Evolutionary conservation across 1,284 basidiomycete species (phyloP).

Genomic region (Gymnopus androsaceus): DNA sequence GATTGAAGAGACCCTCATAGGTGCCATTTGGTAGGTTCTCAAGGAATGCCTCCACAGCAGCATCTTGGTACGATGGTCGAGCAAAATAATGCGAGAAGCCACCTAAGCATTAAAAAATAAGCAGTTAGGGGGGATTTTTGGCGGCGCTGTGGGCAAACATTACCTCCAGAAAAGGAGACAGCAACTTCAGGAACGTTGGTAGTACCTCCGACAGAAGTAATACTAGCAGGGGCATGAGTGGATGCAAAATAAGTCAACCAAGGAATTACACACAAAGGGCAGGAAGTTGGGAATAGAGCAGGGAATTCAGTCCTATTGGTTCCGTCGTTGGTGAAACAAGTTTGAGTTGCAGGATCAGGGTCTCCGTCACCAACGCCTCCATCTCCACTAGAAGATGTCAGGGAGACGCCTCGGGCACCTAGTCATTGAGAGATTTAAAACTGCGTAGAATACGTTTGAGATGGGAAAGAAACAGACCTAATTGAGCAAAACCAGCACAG

Average conservation of each 20-base stretch:
- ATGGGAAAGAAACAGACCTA: constrained; percentile 6
- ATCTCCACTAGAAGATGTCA: constrained; percentile 23
- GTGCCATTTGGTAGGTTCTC: constrained; percentile 45
- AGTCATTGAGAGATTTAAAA: background rate
- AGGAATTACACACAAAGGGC: constrained; percentile 35
- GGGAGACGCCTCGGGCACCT: constrained; percentile 27
- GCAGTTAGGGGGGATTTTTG: background rate
- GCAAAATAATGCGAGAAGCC: constrained; percentile 40
- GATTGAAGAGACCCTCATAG: constrained; percentile 55
- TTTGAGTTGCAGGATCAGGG: constrained; percentile 14
- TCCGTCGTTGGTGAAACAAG: constrained; percentile 30
- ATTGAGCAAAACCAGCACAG: constrained; percentile 16
- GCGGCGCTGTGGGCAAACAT: constrained; percentile 38
- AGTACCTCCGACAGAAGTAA: constrained; percentile 66
- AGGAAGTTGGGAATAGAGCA: constrained; percentile 37
- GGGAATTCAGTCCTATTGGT: constrained; percentile 30
- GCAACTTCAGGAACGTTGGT: constrained; percentile 56
- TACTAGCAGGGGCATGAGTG: constrained; percentile 5
- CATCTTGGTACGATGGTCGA: constrained; percentile 53
- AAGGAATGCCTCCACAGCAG: constrained; percentile 45
- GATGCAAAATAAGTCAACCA: background rate
- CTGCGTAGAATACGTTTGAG: background rate
- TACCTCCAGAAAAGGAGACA: constrained; percentile 61
- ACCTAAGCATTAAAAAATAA: background rate
- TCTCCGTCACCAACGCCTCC: constrained; percentile 19